phyloP scores from a whole-genome alignment of 2,329 filamentous ascomycete genomes.

The Truncatella angustata region DNA sequence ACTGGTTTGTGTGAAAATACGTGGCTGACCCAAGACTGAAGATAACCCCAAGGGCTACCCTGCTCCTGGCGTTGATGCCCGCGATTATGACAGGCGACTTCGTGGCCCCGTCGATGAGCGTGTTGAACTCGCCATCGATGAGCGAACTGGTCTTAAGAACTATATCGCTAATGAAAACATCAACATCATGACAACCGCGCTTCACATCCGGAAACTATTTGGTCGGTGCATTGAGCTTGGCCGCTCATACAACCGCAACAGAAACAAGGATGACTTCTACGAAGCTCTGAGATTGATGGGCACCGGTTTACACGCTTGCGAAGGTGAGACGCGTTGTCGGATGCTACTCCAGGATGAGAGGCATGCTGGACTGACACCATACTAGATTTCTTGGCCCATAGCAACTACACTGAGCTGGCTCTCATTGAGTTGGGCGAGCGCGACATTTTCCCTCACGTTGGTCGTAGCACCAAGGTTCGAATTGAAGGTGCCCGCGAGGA shows the following conservation, averaged over 20 bases:
- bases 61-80: conserved; percentile 76
- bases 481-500: conserved; percentile 62
- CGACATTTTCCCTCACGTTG: conserved; percentile 84
- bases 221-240: conserved; percentile 74
- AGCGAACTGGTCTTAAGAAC: conserved; percentile 78
- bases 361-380: too few relatives aligned
- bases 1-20: too few relatives aligned
- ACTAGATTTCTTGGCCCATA: conserved; percentile 83
- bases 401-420: conserved; percentile 87
- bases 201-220: conserved; percentile 73
- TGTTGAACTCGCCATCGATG: conserved; percentile 76
- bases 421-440: conserved; percentile 82
- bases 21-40: background rate
- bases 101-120: conserved; percentile 78
- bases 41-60: conserved; percentile 81
- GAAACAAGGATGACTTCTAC: conserved; percentile 74
- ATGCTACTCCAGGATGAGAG: too few relatives aligned
- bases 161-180: conserved; percentile 86
- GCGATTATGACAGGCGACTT: conserved; percentile 76
- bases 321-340: conserved; percentile 56
- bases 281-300: conserved; percentile 85
- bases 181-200: conserved; percentile 78
- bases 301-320: conserved; percentile 85
- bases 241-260: conserved; percentile 64
- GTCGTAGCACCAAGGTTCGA: conserved; percentile 67